Percentiles rank a stretch among this genome's conserved stretches.
phyloP scores from a whole-genome alignment of 2,329 filamentous ascomycete species.

The Penicillium sp. region DNA sequence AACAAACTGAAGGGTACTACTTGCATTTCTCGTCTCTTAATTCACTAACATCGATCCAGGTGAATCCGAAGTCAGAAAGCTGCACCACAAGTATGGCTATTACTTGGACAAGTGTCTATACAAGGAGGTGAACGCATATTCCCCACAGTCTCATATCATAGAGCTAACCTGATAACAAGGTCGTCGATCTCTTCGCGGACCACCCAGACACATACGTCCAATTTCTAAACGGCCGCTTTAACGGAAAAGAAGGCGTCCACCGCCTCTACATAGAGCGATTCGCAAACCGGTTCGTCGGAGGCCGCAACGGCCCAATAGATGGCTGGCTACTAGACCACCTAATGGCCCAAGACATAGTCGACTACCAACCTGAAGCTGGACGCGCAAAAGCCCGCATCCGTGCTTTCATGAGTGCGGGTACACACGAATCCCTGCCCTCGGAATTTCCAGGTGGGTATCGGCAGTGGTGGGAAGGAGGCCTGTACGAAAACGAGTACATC shows the following conservation, averaged over 20 bases:
- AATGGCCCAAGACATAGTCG: slow-evolving; percentile 55
- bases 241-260: slow-evolving; percentile 52
- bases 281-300: slow-evolving; percentile 51
- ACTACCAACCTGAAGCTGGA: not conserved
- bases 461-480: not conserved
- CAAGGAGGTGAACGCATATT: slow-evolving; percentile 44
- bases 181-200: slow-evolving; percentile 51
- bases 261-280: slow-evolving; percentile 57
- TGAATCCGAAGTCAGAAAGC: slow-evolving; percentile 56
- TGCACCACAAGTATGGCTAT: slow-evolving; percentile 60
- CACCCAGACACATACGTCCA: slow-evolving; percentile 57
- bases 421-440: not conserved
- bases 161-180: not conserved
- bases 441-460: not conserved
- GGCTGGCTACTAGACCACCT: slow-evolving; percentile 59
- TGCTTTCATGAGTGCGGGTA: not conserved
- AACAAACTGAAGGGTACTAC: not conserved
- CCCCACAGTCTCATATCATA: not conserved
- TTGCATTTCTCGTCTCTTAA: accelerated
- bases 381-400: not conserved
- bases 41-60: slow-evolving; percentile 32
- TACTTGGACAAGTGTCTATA: slow-evolving; percentile 62
- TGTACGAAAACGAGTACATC: not conserved
- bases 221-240: slow-evolving; percentile 57
- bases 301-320: slow-evolving; percentile 57